These are phyloP conservation scores for Coleophoma crateriformis DNA, from an alignment of 2,329 filamentous ascomycete genomes.

Conservation along the genomic window DNA sequence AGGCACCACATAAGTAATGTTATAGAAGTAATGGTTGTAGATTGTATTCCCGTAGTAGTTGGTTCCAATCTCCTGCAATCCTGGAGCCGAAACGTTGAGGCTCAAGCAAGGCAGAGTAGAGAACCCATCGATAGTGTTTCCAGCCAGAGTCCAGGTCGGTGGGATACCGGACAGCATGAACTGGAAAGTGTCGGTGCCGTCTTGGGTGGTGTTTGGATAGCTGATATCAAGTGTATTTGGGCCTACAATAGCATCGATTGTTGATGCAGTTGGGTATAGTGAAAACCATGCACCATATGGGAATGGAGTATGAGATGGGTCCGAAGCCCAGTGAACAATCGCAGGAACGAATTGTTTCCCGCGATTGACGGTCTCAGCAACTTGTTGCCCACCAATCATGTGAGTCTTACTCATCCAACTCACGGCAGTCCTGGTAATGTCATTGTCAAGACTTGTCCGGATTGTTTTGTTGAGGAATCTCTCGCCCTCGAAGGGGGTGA, in stretches of 20 bases:
- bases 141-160: conserved; percentile 29
- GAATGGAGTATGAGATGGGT: conserved; percentile 31
- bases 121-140: conserved; percentile 26
- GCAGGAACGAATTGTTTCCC: conserved; percentile 37
- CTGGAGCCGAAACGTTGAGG: conserved; percentile 31
- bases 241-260: conserved; percentile 32
- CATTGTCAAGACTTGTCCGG: conserved; percentile 27
- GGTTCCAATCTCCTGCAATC: conserved; percentile 29
- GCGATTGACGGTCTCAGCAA: conserved; percentile 31
- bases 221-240: conserved; percentile 27
- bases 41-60: conserved; percentile 30
- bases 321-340: conserved; percentile 39
- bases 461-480: conserved; percentile 30
- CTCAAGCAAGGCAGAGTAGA: conserved; percentile 32
- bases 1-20: conserved; percentile 39
- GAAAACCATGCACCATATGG: conserved; percentile 34
- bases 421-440: conserved; percentile 26
- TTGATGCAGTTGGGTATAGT: conserved; percentile 36
- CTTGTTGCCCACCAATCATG: conserved; percentile 35
- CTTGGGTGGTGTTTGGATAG: conserved; percentile 35
- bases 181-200: conserved; percentile 32
- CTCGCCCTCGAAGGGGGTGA: conserved; percentile 27
- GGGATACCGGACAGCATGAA: conserved; percentile 33
- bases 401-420: conserved; percentile 36
- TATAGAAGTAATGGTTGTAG: conserved; percentile 37